These are phyloP conservation scores for Leccinum imitatum DNA, from an alignment of 768 basidiomycete genomes.

Conservation along the genomic window DNA sequence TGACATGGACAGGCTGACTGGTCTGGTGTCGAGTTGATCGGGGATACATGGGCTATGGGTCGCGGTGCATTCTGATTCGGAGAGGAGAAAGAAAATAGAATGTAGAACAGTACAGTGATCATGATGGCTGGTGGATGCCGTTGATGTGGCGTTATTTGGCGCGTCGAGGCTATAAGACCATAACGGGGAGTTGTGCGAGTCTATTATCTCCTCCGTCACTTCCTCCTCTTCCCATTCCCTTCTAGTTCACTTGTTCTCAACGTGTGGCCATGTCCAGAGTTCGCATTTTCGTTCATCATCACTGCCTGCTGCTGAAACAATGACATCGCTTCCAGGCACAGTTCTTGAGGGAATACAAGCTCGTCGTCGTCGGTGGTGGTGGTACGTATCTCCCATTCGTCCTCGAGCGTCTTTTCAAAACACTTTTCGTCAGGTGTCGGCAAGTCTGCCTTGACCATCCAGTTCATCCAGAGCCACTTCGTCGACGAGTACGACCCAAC, in stretches of 20 bases:
- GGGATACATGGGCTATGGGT: background rate
- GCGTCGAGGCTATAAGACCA: constrained; percentile 12
- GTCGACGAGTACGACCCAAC: constrained; percentile 95
- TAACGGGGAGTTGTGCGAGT: constrained; percentile 6
- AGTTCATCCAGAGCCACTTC: constrained; percentile 96
- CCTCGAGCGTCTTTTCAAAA: background rate
- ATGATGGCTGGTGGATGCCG: background rate
- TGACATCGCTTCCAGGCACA: constrained; percentile 54
- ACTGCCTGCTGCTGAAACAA: background rate
- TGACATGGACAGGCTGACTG: background rate
- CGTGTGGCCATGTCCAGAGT: constrained; percentile 4
- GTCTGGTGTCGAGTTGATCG: background rate
- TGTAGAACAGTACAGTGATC: background rate
- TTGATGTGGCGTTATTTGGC: constrained; percentile 30
- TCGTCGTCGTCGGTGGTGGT: constrained; percentile 98
- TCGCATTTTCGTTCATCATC: background rate
- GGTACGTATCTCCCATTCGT: constrained; percentile 51
- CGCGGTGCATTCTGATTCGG: background rate
- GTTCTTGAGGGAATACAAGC: constrained; percentile 96
- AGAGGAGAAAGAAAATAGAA: background rate
- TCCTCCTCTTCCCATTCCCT: constrained; percentile 1
- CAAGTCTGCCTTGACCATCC: constrained; percentile 94
- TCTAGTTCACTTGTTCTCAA: background rate
- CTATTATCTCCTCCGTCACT: constrained; percentile 8
- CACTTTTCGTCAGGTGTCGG: constrained; percentile 39